Conservation (phyloP, 1,284 basidiomycete genomes). For the Ustilago bromivora region DNA sequence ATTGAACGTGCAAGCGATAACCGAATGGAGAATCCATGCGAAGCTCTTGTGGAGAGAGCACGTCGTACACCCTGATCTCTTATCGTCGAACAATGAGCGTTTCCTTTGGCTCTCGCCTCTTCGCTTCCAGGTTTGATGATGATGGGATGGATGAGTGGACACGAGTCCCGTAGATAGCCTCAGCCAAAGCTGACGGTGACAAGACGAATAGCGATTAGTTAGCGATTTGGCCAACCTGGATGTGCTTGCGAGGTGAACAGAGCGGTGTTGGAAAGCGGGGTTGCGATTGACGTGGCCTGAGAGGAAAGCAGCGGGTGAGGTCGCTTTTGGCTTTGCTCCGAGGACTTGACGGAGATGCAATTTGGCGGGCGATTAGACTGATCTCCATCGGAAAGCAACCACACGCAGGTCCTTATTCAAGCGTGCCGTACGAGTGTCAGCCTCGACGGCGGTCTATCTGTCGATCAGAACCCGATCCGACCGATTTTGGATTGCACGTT, state of each 20-base stretch:
- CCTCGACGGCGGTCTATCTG: neutral
- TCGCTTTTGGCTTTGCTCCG: constrained; percentile 10
- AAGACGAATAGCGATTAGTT: neutral
- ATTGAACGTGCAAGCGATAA: neutral
- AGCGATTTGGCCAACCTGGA: neutral
- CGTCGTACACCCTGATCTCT: neutral
- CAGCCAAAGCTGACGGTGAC: neutral
- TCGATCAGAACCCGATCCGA: neutral
- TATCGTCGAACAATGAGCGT: neutral
- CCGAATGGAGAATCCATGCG: neutral
- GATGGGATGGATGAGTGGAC: neutral
- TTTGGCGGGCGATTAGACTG: constrained; percentile 6
- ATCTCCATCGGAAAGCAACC: constrained; percentile 19
- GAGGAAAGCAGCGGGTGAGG: neutral
- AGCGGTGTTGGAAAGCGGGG: neutral
- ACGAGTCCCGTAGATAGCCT: constrained; percentile 1
- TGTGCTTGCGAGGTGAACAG: neutral
- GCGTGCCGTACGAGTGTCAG: constrained; percentile 15
- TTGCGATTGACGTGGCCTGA: constrained; percentile 1
- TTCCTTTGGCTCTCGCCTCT: neutral
- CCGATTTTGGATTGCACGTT: too few relatives aligned
- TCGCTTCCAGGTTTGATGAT: neutral
- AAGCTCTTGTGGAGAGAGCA: neutral
- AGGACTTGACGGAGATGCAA: constrained; percentile 27
- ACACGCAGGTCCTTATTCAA: neutral